A percentile compares a stretch with the other conserved stretches of the same genome.
These are phyloP conservation scores for Dalbergia oliveri DNA, from an alignment of 306 rosid genomes.

Conservation along the genomic window DNA sequence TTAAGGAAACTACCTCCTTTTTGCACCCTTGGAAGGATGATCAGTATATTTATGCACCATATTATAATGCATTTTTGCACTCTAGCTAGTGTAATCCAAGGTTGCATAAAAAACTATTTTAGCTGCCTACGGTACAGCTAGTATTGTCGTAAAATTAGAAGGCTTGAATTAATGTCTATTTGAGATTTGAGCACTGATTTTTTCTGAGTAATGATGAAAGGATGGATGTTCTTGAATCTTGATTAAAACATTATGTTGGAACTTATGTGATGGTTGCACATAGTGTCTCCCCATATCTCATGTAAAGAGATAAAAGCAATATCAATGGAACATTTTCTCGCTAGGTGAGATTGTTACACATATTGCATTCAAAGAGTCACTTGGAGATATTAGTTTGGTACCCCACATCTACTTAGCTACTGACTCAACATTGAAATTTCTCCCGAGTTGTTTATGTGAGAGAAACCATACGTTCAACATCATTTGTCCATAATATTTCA, in stretches of 20 bases:
- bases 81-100: neutral
- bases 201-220: neutral
- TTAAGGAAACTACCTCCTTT: neutral
- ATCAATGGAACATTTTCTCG: neutral
- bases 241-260: slow-evolving; percentile 1
- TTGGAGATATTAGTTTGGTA: slow-evolving; percentile 1
- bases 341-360: neutral
- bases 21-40: slow-evolving; percentile 11
- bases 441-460: neutral
- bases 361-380: neutral
- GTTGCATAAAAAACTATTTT: neutral
- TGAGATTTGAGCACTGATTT: neutral
- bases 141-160: neutral
- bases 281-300: neutral
- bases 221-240: neutral
- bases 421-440: neutral
- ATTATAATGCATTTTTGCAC: neutral
- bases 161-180: neutral
- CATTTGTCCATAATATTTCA: neutral
- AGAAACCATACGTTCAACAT: neutral
- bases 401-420: neutral
- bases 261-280: neutral
- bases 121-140: neutral
- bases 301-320: neutral
- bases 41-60: neutral